phyloP scores from a whole-genome alignment of 345 rosid genomes.

The Odontarrhena argentea region DNA sequence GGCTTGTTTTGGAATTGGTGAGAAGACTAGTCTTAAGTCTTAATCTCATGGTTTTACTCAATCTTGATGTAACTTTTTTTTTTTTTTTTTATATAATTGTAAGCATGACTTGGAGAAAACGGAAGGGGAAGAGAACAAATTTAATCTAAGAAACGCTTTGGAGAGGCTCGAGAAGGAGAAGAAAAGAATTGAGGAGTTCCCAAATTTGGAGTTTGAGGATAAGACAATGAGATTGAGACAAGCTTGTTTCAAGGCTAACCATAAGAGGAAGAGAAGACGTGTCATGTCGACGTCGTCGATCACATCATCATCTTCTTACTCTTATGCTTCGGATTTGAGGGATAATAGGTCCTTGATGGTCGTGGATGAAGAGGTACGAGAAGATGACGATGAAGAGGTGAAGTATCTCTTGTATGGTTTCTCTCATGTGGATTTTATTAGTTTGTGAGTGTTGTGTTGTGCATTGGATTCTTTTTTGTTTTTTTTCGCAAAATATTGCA shows the following conservation, averaged over 20 bases:
- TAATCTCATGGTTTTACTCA: background rate
- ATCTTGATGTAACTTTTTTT: background rate
- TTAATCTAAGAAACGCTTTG: slow-evolving; percentile 44
- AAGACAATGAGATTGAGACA: slow-evolving; percentile 71
- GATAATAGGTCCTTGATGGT: background rate
- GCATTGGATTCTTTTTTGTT: too few relatives aligned
- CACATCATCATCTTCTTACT: background rate
- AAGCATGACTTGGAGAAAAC: slow-evolving; percentile 34
- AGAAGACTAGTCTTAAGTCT: background rate
- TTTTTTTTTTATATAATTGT: background rate
- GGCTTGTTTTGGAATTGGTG: too few relatives aligned
- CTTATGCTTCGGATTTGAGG: slow-evolving; percentile 1
- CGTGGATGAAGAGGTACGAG: background rate
- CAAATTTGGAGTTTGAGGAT: slow-evolving; percentile 52
- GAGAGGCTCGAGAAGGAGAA: slow-evolving; percentile 56
- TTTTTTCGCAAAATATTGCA: too few relatives aligned
- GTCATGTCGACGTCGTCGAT: slow-evolving; percentile 4
- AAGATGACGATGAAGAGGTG: background rate
- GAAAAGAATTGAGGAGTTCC: slow-evolving; percentile 54
- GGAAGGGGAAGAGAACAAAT: slow-evolving; percentile 38
- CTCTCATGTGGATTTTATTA: background rate
- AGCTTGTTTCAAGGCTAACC: slow-evolving; percentile 77
- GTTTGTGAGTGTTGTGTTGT: background rate
- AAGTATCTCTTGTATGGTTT: background rate
- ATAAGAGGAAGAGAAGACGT: slow-evolving; percentile 58